Conservation (phyloP, 768 basidiomycete species). For the Aureoboletus auriporus region DNA sequence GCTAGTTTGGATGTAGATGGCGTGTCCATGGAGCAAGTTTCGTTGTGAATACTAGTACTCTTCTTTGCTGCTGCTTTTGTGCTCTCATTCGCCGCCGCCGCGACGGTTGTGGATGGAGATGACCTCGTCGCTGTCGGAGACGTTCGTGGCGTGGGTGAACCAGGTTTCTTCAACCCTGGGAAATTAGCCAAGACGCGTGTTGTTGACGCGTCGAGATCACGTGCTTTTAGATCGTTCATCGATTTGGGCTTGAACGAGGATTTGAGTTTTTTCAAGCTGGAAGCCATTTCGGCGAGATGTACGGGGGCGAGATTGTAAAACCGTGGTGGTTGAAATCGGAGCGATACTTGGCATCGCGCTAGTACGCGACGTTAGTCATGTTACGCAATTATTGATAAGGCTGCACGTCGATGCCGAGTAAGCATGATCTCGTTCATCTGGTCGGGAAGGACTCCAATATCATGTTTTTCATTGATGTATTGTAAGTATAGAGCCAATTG, state of each 20-base stretch:
- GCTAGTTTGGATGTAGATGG: conserved; percentile 35
- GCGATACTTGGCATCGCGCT: no score
- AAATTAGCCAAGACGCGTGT: conserved; percentile 24
- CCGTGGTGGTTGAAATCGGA: neutral
- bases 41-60: neutral
- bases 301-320: neutral
- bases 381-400: no score
- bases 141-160: neutral
- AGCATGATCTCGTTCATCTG: no score
- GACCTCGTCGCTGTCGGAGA: conserved; percentile 3
- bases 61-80: neutral
- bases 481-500: no score
- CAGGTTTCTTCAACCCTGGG: conserved; percentile 28
- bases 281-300: conserved; percentile 3
- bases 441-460: no score
- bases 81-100: neutral
- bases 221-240: conserved; percentile 5
- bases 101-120: neutral
- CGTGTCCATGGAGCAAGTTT: conserved; percentile 8
- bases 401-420: no score
- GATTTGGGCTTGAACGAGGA: neutral
- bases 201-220: conserved; percentile 27
- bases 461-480: no score
- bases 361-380: no score
- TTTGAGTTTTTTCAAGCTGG: neutral